These are phyloP conservation scores for Endocalyx cinctus DNA, from an alignment of 2,329 filamentous ascomycete species.

Conservation along the genomic window DNA sequence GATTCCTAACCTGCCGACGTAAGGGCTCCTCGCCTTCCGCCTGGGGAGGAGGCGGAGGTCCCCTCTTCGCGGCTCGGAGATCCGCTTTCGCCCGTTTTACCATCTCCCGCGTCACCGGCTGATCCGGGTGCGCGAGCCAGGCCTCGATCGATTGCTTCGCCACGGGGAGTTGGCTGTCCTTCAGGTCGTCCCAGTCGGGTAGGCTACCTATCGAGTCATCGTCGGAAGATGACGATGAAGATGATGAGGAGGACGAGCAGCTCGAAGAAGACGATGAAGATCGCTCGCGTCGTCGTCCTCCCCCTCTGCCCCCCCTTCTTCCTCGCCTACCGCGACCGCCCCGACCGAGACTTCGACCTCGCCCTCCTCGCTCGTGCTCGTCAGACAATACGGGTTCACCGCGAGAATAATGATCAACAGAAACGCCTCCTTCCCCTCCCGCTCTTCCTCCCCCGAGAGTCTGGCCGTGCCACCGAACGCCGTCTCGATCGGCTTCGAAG, in stretches of 20 bases:
- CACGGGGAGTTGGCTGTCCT: constrained; percentile 42
- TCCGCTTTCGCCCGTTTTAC: constrained; percentile 37
- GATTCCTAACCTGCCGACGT: constrained; percentile 28
- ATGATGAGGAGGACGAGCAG: constrained; percentile 31
- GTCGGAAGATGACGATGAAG: constrained; percentile 31
- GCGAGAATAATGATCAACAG: constrained; percentile 1
- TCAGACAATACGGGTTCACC: too few relatives aligned
- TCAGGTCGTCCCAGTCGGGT: constrained; percentile 47
- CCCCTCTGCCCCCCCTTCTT: constrained; percentile 6
- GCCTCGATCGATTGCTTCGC: constrained; percentile 38
- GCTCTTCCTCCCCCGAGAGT: constrained; percentile 30
- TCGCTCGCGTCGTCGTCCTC: constrained; percentile 1
- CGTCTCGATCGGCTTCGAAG: constrained; percentile 39
- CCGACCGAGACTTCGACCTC: constrained; percentile 8
- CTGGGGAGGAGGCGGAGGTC: constrained; percentile 4
- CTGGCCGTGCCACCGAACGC: constrained; percentile 42
- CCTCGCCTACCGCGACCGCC: constrained; percentile 6
- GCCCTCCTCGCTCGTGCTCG: too few relatives aligned
- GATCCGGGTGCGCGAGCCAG: constrained; percentile 47
- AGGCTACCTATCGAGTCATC: constrained; percentile 46
- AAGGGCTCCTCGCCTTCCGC: constrained; percentile 5
- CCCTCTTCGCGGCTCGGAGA: constrained; percentile 35
- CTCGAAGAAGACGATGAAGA: constrained; percentile 29
- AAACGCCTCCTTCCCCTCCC: neutral
- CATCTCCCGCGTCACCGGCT: constrained; percentile 42